These are phyloP conservation scores for Amaranthus tricolor DNA, from an alignment of 179 eudicot genomes.

Conservation along the genomic window DNA sequence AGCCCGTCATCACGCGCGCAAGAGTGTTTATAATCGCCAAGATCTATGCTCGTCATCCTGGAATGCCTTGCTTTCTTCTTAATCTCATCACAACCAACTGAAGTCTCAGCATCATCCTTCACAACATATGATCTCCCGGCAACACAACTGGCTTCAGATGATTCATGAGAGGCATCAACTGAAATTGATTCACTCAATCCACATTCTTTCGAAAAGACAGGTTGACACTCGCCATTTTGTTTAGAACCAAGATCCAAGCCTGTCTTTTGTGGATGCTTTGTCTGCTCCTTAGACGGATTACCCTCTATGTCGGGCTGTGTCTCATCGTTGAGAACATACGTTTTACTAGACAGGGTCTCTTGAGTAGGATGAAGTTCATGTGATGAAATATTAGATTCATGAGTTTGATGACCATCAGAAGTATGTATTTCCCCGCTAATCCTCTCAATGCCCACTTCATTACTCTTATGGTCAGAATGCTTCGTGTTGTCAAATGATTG, in stretches of 20 bases:
- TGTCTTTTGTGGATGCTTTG: conserved; percentile 21
- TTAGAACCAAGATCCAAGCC: conserved; percentile 20
- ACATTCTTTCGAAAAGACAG: conserved; percentile 17
- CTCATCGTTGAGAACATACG: conserved; percentile 9
- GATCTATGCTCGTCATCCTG: conserved; percentile 36
- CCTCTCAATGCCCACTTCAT: conserved; percentile 31
- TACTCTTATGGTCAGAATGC: conserved; percentile 44
- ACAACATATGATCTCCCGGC: conserved; percentile 12
- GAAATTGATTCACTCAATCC: conserved; percentile 25
- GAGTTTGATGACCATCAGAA: conserved; percentile 51
- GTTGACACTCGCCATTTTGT: conserved; percentile 12
- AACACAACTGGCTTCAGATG: conserved; percentile 18
- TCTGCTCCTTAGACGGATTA: conserved; percentile 10
- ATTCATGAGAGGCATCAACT: conserved; percentile 13
- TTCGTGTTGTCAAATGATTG: conserved; percentile 43
- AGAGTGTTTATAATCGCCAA: conserved; percentile 27
- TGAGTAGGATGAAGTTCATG: conserved; percentile 45
- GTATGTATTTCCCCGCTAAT: conserved; percentile 47
- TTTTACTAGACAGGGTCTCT: conserved; percentile 34
- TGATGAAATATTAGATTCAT: conserved; percentile 53
- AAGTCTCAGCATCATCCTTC: conserved; percentile 18
- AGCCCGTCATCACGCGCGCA: conserved; percentile 24
- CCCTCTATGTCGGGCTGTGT: conserved; percentile 16
- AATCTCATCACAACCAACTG: conserved; percentile 31
- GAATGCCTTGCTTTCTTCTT: conserved; percentile 34